Percentiles rank a stretch among this genome's conserved stretches.
These are phyloP conservation scores for Yarrowia hollandica DNA, from an alignment of 805 yeast genomes.

Conservation along the genomic window DNA sequence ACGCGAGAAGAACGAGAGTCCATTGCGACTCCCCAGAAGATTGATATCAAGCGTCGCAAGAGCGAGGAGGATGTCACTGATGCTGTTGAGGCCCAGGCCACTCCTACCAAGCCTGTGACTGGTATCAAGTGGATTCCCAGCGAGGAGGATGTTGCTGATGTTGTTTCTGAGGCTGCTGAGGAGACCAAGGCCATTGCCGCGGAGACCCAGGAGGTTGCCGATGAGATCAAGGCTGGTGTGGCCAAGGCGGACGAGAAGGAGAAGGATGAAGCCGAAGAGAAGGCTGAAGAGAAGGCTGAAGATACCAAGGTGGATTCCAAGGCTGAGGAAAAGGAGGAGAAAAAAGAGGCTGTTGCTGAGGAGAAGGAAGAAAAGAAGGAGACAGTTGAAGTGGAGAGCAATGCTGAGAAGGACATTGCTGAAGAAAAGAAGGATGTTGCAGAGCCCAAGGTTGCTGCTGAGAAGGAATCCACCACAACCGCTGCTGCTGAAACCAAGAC, in stretches of 20 bases:
- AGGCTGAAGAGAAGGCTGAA: constrained; percentile 5
- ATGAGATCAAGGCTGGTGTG: background rate
- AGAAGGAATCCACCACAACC: too few relatives aligned
- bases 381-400: background rate
- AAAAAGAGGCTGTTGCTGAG: constrained; percentile 27
- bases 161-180: constrained; percentile 3
- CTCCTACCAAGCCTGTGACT: constrained; percentile 18
- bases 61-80: constrained; percentile 1
- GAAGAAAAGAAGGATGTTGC: constrained; percentile 35
- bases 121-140: constrained; percentile 24
- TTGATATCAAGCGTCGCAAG: constrained; percentile 14
- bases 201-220: background rate
- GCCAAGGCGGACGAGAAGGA: background rate
- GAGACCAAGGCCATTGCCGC: constrained; percentile 7
- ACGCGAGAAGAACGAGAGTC: constrained; percentile 30
- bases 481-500: background rate
- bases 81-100: constrained; percentile 4
- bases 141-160: constrained; percentile 24
- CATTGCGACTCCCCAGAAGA: constrained; percentile 6
- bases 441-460: background rate
- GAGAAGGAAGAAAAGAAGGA: constrained; percentile 31
- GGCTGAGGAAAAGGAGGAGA: constrained; percentile 7
- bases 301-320: background rate
- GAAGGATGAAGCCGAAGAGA: background rate
- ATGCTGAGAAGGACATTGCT: background rate